phyloP scores from a whole-genome alignment of 2,329 filamentous ascomycete genomes.

The Fusarium musae region DNA sequence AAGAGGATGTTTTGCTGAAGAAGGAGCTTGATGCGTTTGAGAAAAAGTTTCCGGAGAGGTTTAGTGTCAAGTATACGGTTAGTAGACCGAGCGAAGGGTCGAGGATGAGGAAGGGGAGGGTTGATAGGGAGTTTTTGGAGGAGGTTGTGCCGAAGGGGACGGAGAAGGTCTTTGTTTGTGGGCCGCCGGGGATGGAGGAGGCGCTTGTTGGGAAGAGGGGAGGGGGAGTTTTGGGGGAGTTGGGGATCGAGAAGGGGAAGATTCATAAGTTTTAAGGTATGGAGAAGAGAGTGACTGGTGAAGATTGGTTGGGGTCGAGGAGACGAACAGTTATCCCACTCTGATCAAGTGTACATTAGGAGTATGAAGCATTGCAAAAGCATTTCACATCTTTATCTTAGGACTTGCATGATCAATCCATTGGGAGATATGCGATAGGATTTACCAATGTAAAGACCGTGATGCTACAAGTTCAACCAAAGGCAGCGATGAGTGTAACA shows the following conservation, averaged over 20 bases:
- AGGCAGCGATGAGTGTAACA: fast-evolving
- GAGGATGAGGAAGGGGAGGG: conserved; percentile 62
- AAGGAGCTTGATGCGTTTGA: conserved; percentile 67
- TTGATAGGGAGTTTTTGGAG: conserved; percentile 66
- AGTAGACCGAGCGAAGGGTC: conserved; percentile 57
- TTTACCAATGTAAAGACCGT: no score
- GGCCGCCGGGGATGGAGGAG: conserved; percentile 74
- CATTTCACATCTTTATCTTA: fast-evolving
- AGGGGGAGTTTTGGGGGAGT: conserved; percentile 63
- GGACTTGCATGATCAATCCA: fast-evolving
- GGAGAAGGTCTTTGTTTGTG: conserved; percentile 73
- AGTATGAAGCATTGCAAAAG: neutral
- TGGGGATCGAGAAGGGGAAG: conserved; percentile 68
- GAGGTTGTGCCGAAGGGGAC: conserved; percentile 54
- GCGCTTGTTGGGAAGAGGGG: conserved; percentile 60
- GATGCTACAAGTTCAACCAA: neutral
- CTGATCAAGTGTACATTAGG: neutral
- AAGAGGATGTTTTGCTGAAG: conserved; percentile 67
- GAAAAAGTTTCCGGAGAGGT: conserved; percentile 62
- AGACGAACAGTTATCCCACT: neutral
- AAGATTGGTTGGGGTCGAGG: fast-evolving
- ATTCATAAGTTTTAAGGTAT: conserved; percentile 64
- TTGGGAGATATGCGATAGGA: neutral
- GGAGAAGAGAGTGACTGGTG: neutral
- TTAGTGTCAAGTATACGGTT: conserved; percentile 69